phyloP scores from a whole-genome alignment of 768 basidiomycete species.

The Dictyophora rubrovolvata region DNA sequence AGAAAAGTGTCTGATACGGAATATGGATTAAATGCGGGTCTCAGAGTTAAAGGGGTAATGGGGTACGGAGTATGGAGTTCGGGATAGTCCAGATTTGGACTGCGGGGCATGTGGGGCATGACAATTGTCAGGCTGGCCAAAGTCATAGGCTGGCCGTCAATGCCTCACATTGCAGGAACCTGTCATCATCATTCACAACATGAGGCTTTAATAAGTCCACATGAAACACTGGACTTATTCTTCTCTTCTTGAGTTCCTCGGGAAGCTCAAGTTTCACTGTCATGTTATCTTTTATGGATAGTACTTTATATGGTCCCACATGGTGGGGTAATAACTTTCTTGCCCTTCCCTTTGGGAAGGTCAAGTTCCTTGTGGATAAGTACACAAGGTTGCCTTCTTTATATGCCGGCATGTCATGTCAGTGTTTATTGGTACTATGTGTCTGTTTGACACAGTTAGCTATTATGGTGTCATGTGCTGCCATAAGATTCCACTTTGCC shows the following conservation, averaged over 20 bases:
- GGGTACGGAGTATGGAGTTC: too few relatives aligned
- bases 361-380: slow-evolving; percentile 19
- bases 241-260: slow-evolving; percentile 5
- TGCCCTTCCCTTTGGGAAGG: slow-evolving; percentile 23
- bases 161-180: not conserved
- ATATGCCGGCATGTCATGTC: not conserved
- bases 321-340: slow-evolving; percentile 27
- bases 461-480: too few relatives aligned
- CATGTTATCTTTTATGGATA: not conserved
- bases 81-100: too few relatives aligned
- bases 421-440: not conserved
- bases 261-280: slow-evolving; percentile 9
- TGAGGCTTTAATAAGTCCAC: slow-evolving; percentile 8
- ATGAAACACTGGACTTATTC: slow-evolving; percentile 11
- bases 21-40: too few relatives aligned
- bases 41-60: too few relatives aligned
- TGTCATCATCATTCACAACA: slow-evolving; percentile 8
- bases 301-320: slow-evolving; percentile 26
- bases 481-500: too few relatives aligned
- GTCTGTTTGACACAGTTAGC: too few relatives aligned
- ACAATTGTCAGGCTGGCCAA: slow-evolving; percentile 22
- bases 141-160: slow-evolving; percentile 29
- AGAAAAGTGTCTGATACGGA: too few relatives aligned
- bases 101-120: too few relatives aligned
- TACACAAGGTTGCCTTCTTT: slow-evolving; percentile 4